Evolutionary conservation across 345 rosid genomes (phyloP), one percentile per base, ranked within the genome.

Genomic region (Sonneratia caseolaris): DNA sequence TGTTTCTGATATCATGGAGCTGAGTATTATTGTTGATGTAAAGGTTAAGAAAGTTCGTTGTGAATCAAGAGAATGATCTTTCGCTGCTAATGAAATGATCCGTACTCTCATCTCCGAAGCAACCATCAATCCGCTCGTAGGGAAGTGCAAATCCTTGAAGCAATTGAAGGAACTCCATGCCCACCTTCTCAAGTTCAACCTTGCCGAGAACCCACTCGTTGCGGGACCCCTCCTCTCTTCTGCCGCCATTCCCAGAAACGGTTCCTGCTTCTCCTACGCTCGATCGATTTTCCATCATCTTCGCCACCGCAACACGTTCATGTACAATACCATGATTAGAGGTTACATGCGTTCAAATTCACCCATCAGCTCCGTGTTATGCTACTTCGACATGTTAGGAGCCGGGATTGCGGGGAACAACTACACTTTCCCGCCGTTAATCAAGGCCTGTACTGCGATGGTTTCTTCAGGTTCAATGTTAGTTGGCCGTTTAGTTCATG

Each of bases 131-230:
- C 68, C 71, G n/a, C 19, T 78, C 35, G 32, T 74, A 3, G 51
- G 37, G 22, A 70, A 35, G 70, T 75, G 81, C 77, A 81, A 57
- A 73, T 66, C 81, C 12, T 55, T 81, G 35, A 78, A 67, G 69
- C 79, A 81, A 62, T 72, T 75, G 56, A 81, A 78, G 77, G 75
- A 78, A 73, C 65, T 78, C 69, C 84, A 78, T 37, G 81, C 73
- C 61, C 75, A 75, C 62, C 45, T 81, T 36, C 73, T 78, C 70
- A 81, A 70, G 76, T 48, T 73, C 75, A 18, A 49, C 32, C 53
- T 38, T 27, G 42, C 40, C 68, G 69, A 64, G 43, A 73, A 70
- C 79, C 79, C 79, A 7, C 21, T 73, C 37, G 59, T 70, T 71
- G 38, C 75, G 55, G 81, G 81, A 55, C 73, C 79, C 43, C 75